These are phyloP conservation scores for Eimeria acervulina DNA, from an alignment of 169 alveolate species.

Conservation along the genomic window DNA sequence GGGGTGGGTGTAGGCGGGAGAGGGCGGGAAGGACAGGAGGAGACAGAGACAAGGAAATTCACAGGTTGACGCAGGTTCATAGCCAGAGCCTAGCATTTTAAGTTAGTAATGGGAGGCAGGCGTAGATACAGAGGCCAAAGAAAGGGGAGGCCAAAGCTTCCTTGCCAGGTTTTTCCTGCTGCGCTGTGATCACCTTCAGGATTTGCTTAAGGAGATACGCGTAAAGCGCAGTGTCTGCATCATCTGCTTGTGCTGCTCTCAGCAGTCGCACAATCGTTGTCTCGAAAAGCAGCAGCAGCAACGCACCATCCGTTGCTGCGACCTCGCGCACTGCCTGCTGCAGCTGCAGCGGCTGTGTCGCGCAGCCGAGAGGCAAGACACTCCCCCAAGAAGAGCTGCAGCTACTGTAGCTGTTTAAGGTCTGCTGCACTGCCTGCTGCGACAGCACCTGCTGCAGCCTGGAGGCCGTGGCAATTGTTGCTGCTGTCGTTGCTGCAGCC, in stretches of 20 bases:
- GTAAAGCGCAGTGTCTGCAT: constrained; percentile 38
- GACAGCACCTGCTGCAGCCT: constrained; percentile 54
- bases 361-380: constrained; percentile 53
- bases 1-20: too few relatives aligned
- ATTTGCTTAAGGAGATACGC: constrained; percentile 52
- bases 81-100: background rate
- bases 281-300: constrained; percentile 16
- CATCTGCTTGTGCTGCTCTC: constrained; percentile 44
- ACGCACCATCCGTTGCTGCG: constrained; percentile 22
- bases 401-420: background rate
- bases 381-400: constrained; percentile 59
- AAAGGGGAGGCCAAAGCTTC: background rate
- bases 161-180: background rate
- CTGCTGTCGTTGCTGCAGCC: constrained; percentile 44
- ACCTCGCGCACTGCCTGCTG: constrained; percentile 48
- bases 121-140: background rate
- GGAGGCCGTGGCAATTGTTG: background rate
- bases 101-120: background rate
- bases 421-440: constrained; percentile 40
- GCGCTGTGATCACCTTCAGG: constrained; percentile 22
- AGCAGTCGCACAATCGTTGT: constrained; percentile 30
- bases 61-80: background rate
- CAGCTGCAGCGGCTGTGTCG: constrained; percentile 28
- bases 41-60: background rate
- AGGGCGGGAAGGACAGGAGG: background rate